Percentiles rank a stretch among this genome's conserved stretches.
Conservation (phyloP, 2,329 filamentous ascomycete genomes). For the Aspergillus niger region DNA sequence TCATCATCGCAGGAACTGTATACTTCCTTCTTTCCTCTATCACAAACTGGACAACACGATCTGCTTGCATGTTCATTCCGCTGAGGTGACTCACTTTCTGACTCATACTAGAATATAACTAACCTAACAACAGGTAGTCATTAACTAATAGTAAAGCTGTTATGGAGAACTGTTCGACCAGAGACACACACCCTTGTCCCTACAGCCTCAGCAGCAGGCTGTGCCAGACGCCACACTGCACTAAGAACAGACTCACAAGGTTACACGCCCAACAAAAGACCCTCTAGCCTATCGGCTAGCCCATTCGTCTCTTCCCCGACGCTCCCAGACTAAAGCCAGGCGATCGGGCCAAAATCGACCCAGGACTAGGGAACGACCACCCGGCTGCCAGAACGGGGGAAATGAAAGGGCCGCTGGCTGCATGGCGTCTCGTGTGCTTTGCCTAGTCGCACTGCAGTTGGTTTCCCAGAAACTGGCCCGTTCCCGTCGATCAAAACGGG, state of each 20-base stretch:
- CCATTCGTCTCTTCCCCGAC: too few species aligned
- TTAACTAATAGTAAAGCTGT: neutral
- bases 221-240: neutral
- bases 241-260: neutral
- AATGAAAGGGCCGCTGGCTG: neutral
- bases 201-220: neutral
- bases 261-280: neutral
- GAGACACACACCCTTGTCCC: neutral
- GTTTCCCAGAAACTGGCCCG: neutral
- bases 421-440: neutral
- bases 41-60: too few species aligned
- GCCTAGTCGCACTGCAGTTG: neutral
- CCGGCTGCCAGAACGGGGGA: neutral
- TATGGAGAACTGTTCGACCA: neutral
- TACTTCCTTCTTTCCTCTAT: too few species aligned
- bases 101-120: neutral
- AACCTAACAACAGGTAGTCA: neutral
- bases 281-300: neutral
- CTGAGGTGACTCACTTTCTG: neutral
- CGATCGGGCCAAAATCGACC: neutral
- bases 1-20: too few species aligned
- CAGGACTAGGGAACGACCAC: neutral
- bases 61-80: too few species aligned
- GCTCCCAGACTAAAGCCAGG: too few species aligned
- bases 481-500: neutral